phyloP scores from a whole-genome alignment of 371 early-diverging fungal genomes.

The Polyrhizophydium stewartii region DNA sequence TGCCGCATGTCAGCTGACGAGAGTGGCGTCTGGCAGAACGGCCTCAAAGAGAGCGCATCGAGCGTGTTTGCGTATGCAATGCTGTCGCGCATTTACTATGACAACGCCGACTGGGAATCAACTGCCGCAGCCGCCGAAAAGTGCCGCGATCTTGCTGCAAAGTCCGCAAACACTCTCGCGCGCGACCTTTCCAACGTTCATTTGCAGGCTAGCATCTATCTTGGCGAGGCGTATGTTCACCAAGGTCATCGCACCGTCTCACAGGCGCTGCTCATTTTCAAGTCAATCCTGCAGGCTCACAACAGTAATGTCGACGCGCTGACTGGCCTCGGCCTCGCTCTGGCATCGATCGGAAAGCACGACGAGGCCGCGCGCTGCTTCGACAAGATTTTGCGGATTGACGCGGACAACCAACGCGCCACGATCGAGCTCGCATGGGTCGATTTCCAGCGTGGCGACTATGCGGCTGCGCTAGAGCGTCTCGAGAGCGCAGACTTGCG shows the following conservation, averaged over 20 bases:
- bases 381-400: conserved; percentile 41
- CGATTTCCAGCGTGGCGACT: conserved; percentile 46
- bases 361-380: conserved; percentile 56
- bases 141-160: background rate
- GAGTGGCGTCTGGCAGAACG: too few relatives aligned
- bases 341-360: conserved; percentile 26
- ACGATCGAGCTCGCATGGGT: conserved; percentile 52
- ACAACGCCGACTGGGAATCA: background rate
- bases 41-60: background rate
- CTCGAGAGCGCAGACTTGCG: conserved; percentile 49
- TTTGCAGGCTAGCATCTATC: background rate
- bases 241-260: background rate
- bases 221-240: conserved; percentile 1
- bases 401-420: conserved; percentile 44
- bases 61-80: background rate
- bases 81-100: conserved; percentile 1
- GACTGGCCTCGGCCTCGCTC: conserved; percentile 33
- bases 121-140: background rate
- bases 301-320: background rate
- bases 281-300: background rate
- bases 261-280: background rate
- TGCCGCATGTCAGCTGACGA: too few relatives aligned
- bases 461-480: conserved; percentile 52
- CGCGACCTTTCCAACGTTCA: background rate
- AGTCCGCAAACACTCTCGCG: background rate